Evolutionary conservation across 495 filamentous ascomycete species (phyloP).

Genomic region (Pyronema domesticum): DNA sequence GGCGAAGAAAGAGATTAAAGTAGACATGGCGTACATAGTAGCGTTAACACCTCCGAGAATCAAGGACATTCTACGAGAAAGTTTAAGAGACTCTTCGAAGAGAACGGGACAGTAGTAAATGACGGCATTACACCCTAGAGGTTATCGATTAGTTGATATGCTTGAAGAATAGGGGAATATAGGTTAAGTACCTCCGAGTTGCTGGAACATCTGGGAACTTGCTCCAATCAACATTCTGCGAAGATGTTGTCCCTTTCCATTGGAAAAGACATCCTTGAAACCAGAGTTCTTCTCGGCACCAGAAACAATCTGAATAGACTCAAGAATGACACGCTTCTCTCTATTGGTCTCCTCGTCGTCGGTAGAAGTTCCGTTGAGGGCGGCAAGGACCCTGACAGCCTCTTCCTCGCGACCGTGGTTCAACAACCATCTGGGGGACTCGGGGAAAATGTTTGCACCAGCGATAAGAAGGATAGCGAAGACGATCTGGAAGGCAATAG

Average conservation of each 20-base stretch:
- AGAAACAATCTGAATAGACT: conserved; percentile 37
- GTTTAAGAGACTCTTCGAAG: conserved; percentile 43
- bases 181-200: conserved; percentile 39
- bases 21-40: conserved; percentile 53
- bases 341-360: conserved; percentile 34
- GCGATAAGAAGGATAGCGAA: conserved; percentile 26
- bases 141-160: conserved; percentile 51
- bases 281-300: conserved; percentile 6
- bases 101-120: conserved; percentile 65
- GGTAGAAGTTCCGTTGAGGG: conserved; percentile 40
- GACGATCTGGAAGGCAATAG: conserved; percentile 31
- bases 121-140: conserved; percentile 44
- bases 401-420: conserved; percentile 46
- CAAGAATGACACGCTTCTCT: conserved; percentile 8
- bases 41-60: conserved; percentile 58
- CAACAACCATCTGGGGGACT: conserved; percentile 43
- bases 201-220: conserved; percentile 6
- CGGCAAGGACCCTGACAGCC: conserved; percentile 45
- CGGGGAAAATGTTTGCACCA: conserved; percentile 23
- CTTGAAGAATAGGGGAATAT: conserved; percentile 50
- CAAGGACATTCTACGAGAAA: conserved; percentile 39
- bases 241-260: conserved; percentile 14
- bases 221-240: conserved; percentile 32
- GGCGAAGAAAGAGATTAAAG: conserved; percentile 58
- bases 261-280: conserved; percentile 15